phyloP scores from a whole-genome alignment of 192 early-diverging fungal species.

The Irineochytrium annulatum region DNA sequence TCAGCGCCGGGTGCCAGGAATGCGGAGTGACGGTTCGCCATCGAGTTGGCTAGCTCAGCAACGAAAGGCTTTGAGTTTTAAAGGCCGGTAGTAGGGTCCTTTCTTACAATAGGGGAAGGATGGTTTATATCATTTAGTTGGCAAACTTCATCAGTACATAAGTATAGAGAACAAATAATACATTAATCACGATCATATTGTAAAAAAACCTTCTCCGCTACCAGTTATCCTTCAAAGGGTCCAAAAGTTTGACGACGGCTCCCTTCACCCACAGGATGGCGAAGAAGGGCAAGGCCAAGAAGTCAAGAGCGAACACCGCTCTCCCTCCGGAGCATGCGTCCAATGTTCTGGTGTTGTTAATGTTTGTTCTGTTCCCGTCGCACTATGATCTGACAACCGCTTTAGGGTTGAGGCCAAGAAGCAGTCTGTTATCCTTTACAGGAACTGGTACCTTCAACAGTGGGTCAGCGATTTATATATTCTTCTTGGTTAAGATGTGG shows the following conservation, averaged over 20 bases:
- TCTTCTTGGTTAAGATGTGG: not conserved
- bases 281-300: not conserved
- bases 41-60: conserved; percentile 72
- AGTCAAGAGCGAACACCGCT: not conserved
- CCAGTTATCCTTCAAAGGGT: not conserved
- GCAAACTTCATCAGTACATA: too few relatives aligned
- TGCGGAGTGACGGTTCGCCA: conserved; percentile 28
- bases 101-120: not conserved
- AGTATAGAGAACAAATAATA: not conserved
- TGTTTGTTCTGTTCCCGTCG: too few relatives aligned
- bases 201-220: conserved; percentile 1
- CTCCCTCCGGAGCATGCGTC: not conserved
- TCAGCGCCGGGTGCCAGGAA: conserved; percentile 35
- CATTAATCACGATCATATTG: not conserved
- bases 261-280: not conserved
- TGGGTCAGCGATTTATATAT: not conserved
- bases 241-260: not conserved
- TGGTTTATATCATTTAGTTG: not conserved
- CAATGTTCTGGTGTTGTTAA: not conserved
- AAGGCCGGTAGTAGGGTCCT: conserved; percentile 8
- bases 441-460: conserved; percentile 5
- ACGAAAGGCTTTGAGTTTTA: conserved; percentile 34
- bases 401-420: not conserved
- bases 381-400: too few relatives aligned
- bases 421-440: not conserved